Percentiles rank a stretch among this genome's conserved stretches.
phyloP scores from a whole-genome alignment of 179 eudicot species.

The Silene noctiflora region DNA sequence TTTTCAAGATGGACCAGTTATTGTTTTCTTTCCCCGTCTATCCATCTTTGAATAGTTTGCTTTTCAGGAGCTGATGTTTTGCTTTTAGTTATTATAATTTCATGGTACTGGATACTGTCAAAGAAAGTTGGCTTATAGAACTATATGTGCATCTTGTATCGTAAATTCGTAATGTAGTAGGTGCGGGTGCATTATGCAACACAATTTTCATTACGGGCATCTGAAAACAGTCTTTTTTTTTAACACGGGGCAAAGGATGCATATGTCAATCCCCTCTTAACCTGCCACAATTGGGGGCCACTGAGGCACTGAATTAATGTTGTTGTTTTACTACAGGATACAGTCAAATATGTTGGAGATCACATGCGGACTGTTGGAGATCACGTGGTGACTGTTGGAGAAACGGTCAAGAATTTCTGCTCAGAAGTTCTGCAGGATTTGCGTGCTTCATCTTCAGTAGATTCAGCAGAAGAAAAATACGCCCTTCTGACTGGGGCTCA shows the following conservation, averaged over 20 bases:
- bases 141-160: too few species aligned
- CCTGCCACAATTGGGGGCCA: too few species aligned
- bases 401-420: constrained; percentile 68
- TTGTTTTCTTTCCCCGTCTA: not conserved
- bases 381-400: constrained; percentile 18
- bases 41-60: not conserved
- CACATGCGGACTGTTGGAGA: constrained; percentile 57
- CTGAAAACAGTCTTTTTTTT: too few species aligned
- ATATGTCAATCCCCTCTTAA: too few species aligned
- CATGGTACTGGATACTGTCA: too few species aligned
- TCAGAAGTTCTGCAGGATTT: constrained; percentile 73
- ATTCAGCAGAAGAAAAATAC: constrained; percentile 46
- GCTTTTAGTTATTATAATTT: not conserved
- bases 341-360: constrained; percentile 65
- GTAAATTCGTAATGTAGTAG: too few species aligned
- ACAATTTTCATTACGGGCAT: too few species aligned
- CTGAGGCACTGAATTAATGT: too few species aligned
- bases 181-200: too few species aligned
- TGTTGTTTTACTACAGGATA: constrained; percentile 43
- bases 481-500: constrained; percentile 31
- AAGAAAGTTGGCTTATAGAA: too few species aligned
- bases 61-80: constrained; percentile 2
- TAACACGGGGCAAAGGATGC: too few species aligned
- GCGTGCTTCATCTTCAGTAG: constrained; percentile 41
- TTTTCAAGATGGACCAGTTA: not conserved